These are phyloP conservation scores for Chrysoporthe deuterocubensis DNA, from an alignment of 2,329 filamentous ascomycete species.

Conservation along the genomic window DNA sequence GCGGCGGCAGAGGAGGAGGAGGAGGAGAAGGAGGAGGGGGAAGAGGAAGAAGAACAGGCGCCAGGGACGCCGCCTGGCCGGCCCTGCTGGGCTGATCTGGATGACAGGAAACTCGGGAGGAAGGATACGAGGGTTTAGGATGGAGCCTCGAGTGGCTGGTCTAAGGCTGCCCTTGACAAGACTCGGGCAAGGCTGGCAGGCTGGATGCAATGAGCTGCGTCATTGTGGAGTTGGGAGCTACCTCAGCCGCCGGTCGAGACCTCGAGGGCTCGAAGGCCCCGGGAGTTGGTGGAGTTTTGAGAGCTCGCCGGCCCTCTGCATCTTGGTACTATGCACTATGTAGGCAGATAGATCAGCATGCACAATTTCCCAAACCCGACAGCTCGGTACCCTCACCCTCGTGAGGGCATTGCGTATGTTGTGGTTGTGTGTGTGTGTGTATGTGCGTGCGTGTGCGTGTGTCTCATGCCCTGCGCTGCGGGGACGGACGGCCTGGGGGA, in stretches of 20 bases:
- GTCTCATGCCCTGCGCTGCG: not conserved
- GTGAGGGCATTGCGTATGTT: too few relatives aligned
- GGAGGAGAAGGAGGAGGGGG: not conserved
- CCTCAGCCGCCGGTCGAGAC: constrained; percentile 2
- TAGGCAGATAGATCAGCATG: constrained; percentile 5
- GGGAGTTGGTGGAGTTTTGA: too few relatives aligned
- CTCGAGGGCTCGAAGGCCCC: not conserved
- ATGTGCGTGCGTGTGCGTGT: not conserved
- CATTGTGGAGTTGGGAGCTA: constrained; percentile 10
- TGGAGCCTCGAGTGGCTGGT: constrained; percentile 11
- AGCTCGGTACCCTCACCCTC: not conserved
- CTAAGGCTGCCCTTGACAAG: not conserved
- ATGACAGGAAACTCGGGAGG: not conserved
- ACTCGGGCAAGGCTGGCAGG: constrained; percentile 5
- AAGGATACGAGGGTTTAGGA: not conserved
- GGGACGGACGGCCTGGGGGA: not conserved
- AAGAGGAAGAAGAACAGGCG: not conserved
- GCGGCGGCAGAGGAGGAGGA: not conserved
- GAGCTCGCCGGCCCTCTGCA: not conserved
- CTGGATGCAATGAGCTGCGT: constrained; percentile 8
- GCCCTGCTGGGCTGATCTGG: not conserved
- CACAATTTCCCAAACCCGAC: constrained; percentile 2
- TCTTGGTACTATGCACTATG: not conserved
- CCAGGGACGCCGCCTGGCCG: not conserved
- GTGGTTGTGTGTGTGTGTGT: too few relatives aligned